These are phyloP conservation scores for Leccinum subtestaceum DNA, from an alignment of 768 basidiomycete genomes.

Conservation along the genomic window DNA sequence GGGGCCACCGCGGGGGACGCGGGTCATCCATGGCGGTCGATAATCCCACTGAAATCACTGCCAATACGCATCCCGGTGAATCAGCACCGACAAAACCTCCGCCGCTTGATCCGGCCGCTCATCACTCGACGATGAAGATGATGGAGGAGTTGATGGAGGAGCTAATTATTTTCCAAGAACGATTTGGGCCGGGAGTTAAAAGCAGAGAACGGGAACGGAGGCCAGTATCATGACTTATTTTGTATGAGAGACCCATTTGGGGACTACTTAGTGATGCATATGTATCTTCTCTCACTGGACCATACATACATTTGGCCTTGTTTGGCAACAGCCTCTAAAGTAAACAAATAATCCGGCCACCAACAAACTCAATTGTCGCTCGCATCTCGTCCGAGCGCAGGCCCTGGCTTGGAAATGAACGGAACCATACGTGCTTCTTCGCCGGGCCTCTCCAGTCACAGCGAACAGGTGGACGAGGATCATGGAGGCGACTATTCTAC, in stretches of 20 bases:
- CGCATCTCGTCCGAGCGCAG: not conserved
- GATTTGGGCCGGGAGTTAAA: slow-evolving; percentile 64
- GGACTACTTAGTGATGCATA: slow-evolving; percentile 6
- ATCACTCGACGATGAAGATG: slow-evolving; percentile 62
- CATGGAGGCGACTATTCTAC: slow-evolving; percentile 25
- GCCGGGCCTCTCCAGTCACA: slow-evolving; percentile 16
- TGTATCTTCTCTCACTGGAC: slow-evolving; percentile 6
- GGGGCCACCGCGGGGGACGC: slow-evolving; percentile 10
- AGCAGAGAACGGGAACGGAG: slow-evolving; percentile 53
- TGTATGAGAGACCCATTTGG: slow-evolving; percentile 5
- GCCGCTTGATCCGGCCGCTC: slow-evolving; percentile 13
- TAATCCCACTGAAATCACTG: slow-evolving; percentile 9
- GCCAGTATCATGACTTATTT: slow-evolving; percentile 31
- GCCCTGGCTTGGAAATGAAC: slow-evolving; percentile 9
- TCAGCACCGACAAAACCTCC: slow-evolving; percentile 6
- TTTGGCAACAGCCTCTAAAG: slow-evolving; percentile 27
- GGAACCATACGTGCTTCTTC: slow-evolving; percentile 5
- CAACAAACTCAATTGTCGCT: too few relatives aligned
- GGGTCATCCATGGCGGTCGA: slow-evolving; percentile 37
- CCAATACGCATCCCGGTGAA: slow-evolving; percentile 17
- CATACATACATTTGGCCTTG: slow-evolving; percentile 20
- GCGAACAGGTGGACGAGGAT: slow-evolving; percentile 23
- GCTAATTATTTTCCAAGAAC: slow-evolving; percentile 83
- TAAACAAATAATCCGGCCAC: slow-evolving; percentile 23
- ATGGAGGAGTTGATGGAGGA: slow-evolving; percentile 94